Base-by-base conservation (phyloP, 2,329 filamentous ascomycete species). In the Coniochaeta prunicola region DNA sequence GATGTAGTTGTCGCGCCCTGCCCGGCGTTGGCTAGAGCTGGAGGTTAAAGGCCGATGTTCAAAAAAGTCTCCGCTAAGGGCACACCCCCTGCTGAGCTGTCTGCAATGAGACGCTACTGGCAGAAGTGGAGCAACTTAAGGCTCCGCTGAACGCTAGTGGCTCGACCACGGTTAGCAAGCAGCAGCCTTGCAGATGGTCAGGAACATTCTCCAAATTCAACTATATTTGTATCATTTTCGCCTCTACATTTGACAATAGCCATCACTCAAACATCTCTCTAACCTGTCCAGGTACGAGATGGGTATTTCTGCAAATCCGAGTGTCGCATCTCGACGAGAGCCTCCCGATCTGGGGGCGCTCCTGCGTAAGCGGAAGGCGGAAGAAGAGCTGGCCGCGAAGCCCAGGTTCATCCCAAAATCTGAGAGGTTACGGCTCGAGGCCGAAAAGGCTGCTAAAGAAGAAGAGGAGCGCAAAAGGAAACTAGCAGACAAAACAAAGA, bases 371-470 rank as follows among this genome's bases (percentile, higher is more conserved):
- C 85, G 71, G 59, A 73, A 75, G 59, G 77, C 77, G 54, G 77
- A 80, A 59, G 74, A 78, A 48, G 76, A 91, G 73, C 86, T 88
- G 17, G 64, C 65, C 0, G 59, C 63, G 5, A 66, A 68, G 56
- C 65, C 66, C n/a, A 61, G 64, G 73, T 93, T 96, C 70, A 77
- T 96, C 24, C 89, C 90, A 4, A 94, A 90, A 76, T 88, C 89
- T 33, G 84, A 96, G 71, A 84, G 92, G 58, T 91, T 96, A 70
- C 84, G 86, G 61, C 74, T 96, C 28, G 91, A 91, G 31, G 79
- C 91, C 17, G 90, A 96, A 69, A 91, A 91, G 72, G 81, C 87
- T 55, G 80, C 81, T 38, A 89, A 91, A 64, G 89, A 93, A 67
- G 84, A 88, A 60, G 61, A 76, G 72, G 64, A 72, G 63, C 63